phyloP scores from a whole-genome alignment of 257 asterid genomes.

The Solanum sejunctum region DNA sequence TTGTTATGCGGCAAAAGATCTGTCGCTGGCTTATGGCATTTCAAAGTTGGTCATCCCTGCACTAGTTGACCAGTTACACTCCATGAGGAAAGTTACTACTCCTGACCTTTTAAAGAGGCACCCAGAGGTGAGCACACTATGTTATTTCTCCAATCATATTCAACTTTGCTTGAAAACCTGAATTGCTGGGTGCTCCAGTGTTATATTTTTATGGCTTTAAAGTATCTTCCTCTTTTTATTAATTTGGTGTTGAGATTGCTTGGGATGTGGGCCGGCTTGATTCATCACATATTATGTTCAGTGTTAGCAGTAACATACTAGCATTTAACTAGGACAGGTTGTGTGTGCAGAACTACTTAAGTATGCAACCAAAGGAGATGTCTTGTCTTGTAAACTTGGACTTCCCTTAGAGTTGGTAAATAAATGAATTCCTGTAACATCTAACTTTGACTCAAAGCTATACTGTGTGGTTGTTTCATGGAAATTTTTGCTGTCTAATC shows the following conservation, averaged over 20 bases:
- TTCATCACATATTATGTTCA: not conserved
- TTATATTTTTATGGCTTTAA: not conserved
- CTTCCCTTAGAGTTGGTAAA: not conserved
- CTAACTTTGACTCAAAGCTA: not conserved
- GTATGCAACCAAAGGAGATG: not conserved
- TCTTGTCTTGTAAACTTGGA: not conserved
- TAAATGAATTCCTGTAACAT: not conserved
- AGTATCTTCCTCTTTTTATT: not conserved
- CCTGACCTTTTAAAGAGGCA: constrained; percentile 43
- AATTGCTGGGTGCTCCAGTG: not conserved
- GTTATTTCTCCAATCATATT: not conserved
- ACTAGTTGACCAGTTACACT: constrained; percentile 58
- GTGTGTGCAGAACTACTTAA: not conserved
- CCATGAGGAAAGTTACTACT: constrained; percentile 49
- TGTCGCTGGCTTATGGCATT: constrained; percentile 35
- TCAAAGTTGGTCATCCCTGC: constrained; percentile 79
- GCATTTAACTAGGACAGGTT: not conserved
- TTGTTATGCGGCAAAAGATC: constrained; percentile 62
- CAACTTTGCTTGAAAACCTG: not conserved
- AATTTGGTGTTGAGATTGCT: not conserved
- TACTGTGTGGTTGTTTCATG: not conserved
- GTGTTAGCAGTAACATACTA: not conserved
- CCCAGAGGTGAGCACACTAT: constrained; percentile 42
- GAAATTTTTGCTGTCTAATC: not conserved
- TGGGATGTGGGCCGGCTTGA: not conserved